Base-by-base conservation (phyloP, 805 yeast genomes). In the Teunomyces funiuensis region DNA sequence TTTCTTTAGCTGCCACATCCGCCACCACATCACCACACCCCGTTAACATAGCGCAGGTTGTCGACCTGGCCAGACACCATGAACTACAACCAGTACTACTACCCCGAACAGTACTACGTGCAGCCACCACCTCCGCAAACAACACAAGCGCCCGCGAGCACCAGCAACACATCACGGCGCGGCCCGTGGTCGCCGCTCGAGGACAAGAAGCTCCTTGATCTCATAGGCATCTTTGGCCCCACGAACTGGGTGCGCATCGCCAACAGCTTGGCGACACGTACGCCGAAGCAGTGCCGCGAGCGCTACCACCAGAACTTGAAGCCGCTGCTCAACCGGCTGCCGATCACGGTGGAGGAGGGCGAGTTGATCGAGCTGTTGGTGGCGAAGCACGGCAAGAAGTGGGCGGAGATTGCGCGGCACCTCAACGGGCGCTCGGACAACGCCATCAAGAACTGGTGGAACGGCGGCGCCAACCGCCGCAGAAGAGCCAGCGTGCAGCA, bases 371-470 rank as follows among this genome's bases (percentile, higher is more conserved):
- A 88, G 65, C 80, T 80, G 48, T 72, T 89, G 41, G 96, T 89
- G 29, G 76, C 71, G 8, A 77, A 80, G 49, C 79, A 86, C 58
- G 97, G 97, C 34, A 88, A 88, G 61, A 76, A 86, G 53, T 88
- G 97, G 97, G 96, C 97, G 0, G 96, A 87, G 56, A 89, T 88
- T 34, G 88, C 96, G 13, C 76, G 96, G 39, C 95, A 88, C 61
- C 66, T 88, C 43, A 83, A 85, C 47, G 96, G 96, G 2, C 71
- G 97, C 40, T 76, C 85, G n/a, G 97, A 88, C 61, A 88, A 88
- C 60, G 89, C 95, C 15, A 87, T 88, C 53, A 88, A 88, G 59
- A 89, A 89, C 65, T 89, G 96, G 96, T 88, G 96, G 96, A 88
- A 88, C 57, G 95, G 96, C 3, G 95, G 96, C 6, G 91, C 95